Conservation (phyloP, 208 protist species). For the Wallacemonas sp. region DNA sequence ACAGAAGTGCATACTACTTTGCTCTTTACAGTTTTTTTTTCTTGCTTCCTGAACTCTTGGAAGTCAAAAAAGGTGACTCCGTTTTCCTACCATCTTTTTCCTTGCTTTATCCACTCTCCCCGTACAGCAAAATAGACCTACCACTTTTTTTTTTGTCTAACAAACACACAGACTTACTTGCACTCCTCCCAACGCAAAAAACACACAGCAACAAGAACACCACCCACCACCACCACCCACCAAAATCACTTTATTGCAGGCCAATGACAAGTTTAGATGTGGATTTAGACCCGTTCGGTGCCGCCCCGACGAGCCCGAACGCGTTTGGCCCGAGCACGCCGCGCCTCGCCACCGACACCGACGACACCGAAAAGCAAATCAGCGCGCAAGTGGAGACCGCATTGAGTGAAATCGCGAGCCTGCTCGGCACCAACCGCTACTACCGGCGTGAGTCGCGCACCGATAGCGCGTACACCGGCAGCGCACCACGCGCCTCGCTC, state of each 20-base stretch:
- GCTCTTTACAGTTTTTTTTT: too few species aligned
- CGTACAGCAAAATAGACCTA: too few species aligned
- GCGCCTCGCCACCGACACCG: constrained; percentile 12
- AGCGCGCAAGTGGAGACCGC: constrained; percentile 2
- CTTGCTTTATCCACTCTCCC: too few species aligned
- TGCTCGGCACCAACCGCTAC: constrained; percentile 13
- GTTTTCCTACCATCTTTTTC: too few species aligned
- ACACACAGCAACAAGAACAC: background rate
- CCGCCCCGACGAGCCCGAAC: constrained; percentile 3
- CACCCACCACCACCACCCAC: constrained; percentile 1
- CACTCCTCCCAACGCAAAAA: background rate
- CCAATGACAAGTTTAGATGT: background rate
- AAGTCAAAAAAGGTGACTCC: too few species aligned
- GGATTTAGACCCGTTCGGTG: background rate
- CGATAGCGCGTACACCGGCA: background rate
- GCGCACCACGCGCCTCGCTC: background rate
- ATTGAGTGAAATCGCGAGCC: constrained; percentile 5
- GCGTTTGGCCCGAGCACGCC: background rate
- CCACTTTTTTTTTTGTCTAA: too few species aligned
- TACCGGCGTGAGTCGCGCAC: constrained; percentile 3
- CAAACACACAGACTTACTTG: too few species aligned
- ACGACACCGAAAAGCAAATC: constrained; percentile 3
- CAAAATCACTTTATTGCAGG: background rate
- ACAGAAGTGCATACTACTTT: too few species aligned
- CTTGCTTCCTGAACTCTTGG: too few species aligned